These are phyloP conservation scores for Phytophthora multivora DNA, from an alignment of 352 stramenopile genomes.

Conservation along the genomic window DNA sequence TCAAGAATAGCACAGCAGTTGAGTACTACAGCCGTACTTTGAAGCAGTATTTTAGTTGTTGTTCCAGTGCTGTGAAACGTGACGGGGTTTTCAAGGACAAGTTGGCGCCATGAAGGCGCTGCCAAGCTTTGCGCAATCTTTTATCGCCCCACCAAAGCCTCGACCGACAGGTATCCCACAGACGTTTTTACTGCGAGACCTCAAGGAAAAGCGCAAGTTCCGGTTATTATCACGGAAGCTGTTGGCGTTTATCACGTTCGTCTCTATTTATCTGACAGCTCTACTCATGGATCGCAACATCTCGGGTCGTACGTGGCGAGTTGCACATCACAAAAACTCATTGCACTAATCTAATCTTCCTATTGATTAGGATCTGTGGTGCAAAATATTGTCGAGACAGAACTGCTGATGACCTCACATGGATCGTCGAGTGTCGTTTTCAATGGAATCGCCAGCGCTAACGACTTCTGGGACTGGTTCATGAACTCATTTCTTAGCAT, in stretches of 20 bases:
- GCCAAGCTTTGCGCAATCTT: conserved; percentile 46
- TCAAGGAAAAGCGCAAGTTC: conserved; percentile 78
- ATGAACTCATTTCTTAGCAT: conserved; percentile 57
- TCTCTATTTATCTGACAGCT: conserved; percentile 62
- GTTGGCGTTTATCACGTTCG: conserved; percentile 66
- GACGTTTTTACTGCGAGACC: conserved; percentile 59
- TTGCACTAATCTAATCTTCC: background rate
- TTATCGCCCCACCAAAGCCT: conserved; percentile 16
- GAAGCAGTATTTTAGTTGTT: no score
- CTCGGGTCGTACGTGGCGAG: conserved; percentile 53
- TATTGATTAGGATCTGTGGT: conserved; percentile 51
- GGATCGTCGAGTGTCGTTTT: conserved; percentile 47
- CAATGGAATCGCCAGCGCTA: conserved; percentile 42
- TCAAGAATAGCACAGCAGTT: conserved; percentile 22
- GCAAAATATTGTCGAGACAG: conserved; percentile 56
- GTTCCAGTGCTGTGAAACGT: background rate
- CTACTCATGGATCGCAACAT: conserved; percentile 76
- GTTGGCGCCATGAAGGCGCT: conserved; percentile 42
- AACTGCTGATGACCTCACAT: conserved; percentile 48
- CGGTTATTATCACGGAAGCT: conserved; percentile 67
- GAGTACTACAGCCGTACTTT: background rate
- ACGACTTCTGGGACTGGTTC: conserved; percentile 67
- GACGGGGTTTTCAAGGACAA: background rate
- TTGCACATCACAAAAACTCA: background rate
- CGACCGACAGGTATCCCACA: conserved; percentile 40